phyloP scores from a whole-genome alignment of 2,329 filamentous ascomycete species.

The Dendrostoma leiphaemia region DNA sequence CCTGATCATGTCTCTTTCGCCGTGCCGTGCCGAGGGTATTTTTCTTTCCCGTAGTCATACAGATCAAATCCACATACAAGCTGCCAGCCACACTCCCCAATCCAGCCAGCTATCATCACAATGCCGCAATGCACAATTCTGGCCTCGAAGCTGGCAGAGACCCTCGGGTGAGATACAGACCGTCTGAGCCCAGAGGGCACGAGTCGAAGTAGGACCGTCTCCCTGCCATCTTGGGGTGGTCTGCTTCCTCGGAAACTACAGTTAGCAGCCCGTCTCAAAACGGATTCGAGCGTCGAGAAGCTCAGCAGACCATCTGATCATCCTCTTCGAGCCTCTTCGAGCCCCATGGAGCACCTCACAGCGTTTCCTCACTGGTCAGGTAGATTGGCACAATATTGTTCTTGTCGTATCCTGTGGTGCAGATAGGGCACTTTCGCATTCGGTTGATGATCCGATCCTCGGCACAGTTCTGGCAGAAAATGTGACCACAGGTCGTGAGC shows the following conservation, averaged over 20 bases:
- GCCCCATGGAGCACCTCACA: not conserved
- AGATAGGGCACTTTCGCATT: slow-evolving; percentile 92
- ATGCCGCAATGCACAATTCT: not conserved
- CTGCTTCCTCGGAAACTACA: too few relatives aligned
- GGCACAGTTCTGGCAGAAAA: slow-evolving; percentile 89
- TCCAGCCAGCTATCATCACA: not conserved
- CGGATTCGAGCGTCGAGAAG: too few relatives aligned
- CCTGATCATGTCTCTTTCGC: slow-evolving; percentile 8
- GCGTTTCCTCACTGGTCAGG: slow-evolving; percentile 21
- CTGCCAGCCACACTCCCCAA: not conserved
- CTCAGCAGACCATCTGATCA: too few relatives aligned
- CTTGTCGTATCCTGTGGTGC: slow-evolving; percentile 86
- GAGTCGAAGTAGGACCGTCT: too few relatives aligned
- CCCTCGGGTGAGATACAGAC: too few relatives aligned
- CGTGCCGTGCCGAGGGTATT: slow-evolving; percentile 9
- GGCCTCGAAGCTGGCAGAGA: not conserved
- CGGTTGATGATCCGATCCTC: slow-evolving; percentile 86
- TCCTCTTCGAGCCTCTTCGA: too few relatives aligned
- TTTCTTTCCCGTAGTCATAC: slow-evolving; percentile 1
- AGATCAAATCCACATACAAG: not conserved
- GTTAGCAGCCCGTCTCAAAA: too few relatives aligned
- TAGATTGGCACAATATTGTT: slow-evolving; percentile 82
- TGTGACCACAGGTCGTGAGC: slow-evolving; percentile 90
- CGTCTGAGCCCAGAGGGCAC: too few relatives aligned
- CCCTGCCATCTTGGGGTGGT: too few relatives aligned